Evolutionary conservation across 345 rosid genomes (phyloP), one percentile per base, ranked within the genome.

Genomic region (Sapria himalayana): DNA sequence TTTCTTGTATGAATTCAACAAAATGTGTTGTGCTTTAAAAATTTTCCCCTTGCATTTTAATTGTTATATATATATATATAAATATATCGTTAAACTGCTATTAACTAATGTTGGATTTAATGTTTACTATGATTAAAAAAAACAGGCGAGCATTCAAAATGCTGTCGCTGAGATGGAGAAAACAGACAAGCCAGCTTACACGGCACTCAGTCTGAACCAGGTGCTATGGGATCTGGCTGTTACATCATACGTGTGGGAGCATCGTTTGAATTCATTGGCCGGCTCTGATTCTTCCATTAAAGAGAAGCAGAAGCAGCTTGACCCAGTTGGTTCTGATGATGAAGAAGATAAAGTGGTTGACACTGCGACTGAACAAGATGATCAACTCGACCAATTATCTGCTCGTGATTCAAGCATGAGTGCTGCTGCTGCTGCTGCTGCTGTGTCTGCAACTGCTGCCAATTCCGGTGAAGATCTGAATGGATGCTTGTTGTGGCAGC

Each of bases 401-500:
- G 33, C 29, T n/a, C 18, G 45, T 29, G 43, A 22, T 43, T 42
- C 36, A 19, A 49, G 45, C 40, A 39, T 45, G 6, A 38, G 33
- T 32, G 68, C 54, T 50, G 48, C 52, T 39, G 16, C 33, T 14
- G 34, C 35, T 23, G 51, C 37, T 19, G 44, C 54, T 46, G 54
- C 40, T 49, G 48, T 46, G 52, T 52, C 57, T n/a, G 42, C 29
- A 44, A 55, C 22, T 29, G 53, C 46, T 50, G 37, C 52, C 41
- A 57, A 67, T 32, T 60, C 48, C 21, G 35, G 37, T 22, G 65
- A 72, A 43, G 57, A 57, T 29, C 29, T 57, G 27, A 44, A 46
- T 39, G 86, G 71, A 51, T 84, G 99, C n/a, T n/a, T n/a, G 93
- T 77, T 69, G 61, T 91, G 93, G 95, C 72, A 34, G 62, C 74